Evolutionary conservation across 129 eudicot species (phyloP).

Genomic region (Escallonia herrerae): DNA sequence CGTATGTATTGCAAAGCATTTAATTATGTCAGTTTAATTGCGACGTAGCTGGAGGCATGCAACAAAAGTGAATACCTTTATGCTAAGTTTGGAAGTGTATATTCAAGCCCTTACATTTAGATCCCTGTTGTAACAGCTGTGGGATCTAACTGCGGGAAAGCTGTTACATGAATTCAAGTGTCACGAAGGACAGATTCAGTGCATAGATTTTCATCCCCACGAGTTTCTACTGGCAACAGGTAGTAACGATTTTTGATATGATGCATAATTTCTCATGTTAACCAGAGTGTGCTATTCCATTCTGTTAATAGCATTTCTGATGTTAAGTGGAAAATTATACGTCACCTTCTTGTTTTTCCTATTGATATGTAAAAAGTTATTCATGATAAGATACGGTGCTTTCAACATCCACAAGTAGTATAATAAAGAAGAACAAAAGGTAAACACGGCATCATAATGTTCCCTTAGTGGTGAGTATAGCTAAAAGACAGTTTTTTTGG

Average conservation of each 20-base stretch:
- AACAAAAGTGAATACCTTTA: background rate
- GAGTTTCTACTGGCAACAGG: slow-evolving; percentile 99
- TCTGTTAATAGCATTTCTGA: too few relatives aligned
- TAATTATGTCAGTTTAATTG: slow-evolving; percentile 3
- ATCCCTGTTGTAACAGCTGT: slow-evolving; percentile 44
- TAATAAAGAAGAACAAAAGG: too few relatives aligned
- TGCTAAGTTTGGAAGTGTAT: background rate
- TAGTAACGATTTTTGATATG: slow-evolving; percentile 10
- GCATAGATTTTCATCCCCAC: slow-evolving; percentile 96
- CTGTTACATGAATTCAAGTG: slow-evolving; percentile 87
- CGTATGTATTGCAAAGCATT: background rate
- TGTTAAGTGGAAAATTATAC: too few relatives aligned
- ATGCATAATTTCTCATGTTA: background rate
- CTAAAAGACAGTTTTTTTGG: too few relatives aligned
- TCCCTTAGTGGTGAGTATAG: too few relatives aligned
- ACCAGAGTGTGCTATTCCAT: too few relatives aligned
- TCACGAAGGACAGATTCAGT: slow-evolving; percentile 93
- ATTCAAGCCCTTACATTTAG: slow-evolving; percentile 5
- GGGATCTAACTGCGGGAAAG: slow-evolving; percentile 99
- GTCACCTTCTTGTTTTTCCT: too few relatives aligned
- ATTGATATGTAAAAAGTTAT: too few relatives aligned
- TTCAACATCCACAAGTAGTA: too few relatives aligned
- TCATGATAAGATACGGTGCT: too few relatives aligned
- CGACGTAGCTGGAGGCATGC: background rate
- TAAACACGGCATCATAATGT: too few relatives aligned